Evolutionary conservation across 2,329 filamentous ascomycete species (phyloP).

Genomic region (Phialemonium atrogriseum): DNA sequence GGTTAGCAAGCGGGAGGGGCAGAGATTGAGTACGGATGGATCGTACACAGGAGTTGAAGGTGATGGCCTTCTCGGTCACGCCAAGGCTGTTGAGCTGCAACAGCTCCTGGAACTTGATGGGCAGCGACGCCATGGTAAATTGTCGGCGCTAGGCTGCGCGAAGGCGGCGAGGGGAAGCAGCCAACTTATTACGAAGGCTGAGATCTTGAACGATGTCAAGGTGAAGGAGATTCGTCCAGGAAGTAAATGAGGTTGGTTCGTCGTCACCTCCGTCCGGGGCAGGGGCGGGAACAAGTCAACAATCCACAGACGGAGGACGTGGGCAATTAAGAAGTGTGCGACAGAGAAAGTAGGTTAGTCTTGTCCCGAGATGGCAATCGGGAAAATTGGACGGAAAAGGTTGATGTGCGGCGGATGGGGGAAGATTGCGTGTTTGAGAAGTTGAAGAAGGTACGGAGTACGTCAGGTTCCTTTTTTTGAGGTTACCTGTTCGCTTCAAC

Average conservation of each 20-base stretch:
- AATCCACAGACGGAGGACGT: neutral
- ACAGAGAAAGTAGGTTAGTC: neutral
- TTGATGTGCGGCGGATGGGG: conserved; percentile 8
- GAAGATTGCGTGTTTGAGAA: conserved; percentile 5
- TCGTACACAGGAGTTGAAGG: conserved; percentile 79
- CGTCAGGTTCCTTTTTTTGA: conserved; percentile 4
- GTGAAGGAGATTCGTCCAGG: neutral
- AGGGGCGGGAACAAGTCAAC: conserved; percentile 1
- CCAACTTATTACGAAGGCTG: conserved; percentile 20
- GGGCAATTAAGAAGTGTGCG: conserved; percentile 1
- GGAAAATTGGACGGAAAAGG: conserved; percentile 1
- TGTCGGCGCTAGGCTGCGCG: conserved; percentile 22
- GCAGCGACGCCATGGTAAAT: conserved; percentile 26
- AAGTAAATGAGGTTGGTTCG: conserved; percentile 3
- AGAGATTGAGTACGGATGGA: conserved; percentile 15
- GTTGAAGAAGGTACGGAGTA: conserved; percentile 2
- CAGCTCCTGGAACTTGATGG: conserved; percentile 33
- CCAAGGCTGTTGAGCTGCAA: conserved; percentile 28
- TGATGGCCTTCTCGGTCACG: conserved; percentile 45
- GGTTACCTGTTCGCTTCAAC: conserved; percentile 5
- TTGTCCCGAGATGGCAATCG: conserved; percentile 2
- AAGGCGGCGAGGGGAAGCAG: conserved; percentile 11
- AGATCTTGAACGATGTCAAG: conserved; percentile 1
- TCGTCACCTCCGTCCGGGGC: neutral
- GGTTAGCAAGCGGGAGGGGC: conserved; percentile 12